Base-by-base conservation (phyloP, 2,329 filamentous ascomycete genomes). In the Aspergillus sp. region DNA sequence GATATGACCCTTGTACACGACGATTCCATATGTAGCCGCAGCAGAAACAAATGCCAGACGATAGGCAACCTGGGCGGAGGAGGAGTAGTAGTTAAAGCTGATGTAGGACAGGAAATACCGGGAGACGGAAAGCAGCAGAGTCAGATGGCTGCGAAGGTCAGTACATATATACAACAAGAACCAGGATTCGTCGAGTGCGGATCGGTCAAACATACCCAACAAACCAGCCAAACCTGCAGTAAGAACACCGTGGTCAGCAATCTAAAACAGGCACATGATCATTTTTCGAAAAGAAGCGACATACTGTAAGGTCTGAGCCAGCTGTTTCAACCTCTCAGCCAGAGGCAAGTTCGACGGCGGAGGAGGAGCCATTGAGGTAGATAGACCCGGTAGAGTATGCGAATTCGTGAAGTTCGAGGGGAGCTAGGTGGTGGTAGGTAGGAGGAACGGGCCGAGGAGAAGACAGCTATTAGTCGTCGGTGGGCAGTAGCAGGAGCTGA, bases 1-100 rank as follows among this genome's bases (percentile, higher is more conserved):
- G 56, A 90, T 83, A 75, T 90, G 88, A 48, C 88, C 90, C 81
- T 98, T 98, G 79, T 95, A 97, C 52, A 98, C 91, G 43, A 98
- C 93, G 57, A 98, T 97, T 56, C 93, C 91, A 70, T 98, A 98
- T 7, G 93, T 97, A 43, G 82, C 81, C 42, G 89, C 88, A 4
- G 93, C 93, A 2, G 90, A 84, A 58, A 96, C 57, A 68, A 98
- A 98, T 48, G 90, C 87, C 46, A 85, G 80, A 61, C 93, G 90
- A 75, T 98, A 98, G 48, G 85, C 85, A 68, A 93, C 83, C 56
- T 80, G 77, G 42, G 91, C 90, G 75, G 82, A 81, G 64, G 80
- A 73, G 48, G 82, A 83, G 66, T 85, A 85, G 68, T 82, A 89
- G 77, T 94, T 94, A 77, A 97, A 86, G 62, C 85, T 85, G 48